Base-by-base conservation (phyloP, 2,329 filamentous ascomycete genomes). In the Penicillium sp. region DNA sequence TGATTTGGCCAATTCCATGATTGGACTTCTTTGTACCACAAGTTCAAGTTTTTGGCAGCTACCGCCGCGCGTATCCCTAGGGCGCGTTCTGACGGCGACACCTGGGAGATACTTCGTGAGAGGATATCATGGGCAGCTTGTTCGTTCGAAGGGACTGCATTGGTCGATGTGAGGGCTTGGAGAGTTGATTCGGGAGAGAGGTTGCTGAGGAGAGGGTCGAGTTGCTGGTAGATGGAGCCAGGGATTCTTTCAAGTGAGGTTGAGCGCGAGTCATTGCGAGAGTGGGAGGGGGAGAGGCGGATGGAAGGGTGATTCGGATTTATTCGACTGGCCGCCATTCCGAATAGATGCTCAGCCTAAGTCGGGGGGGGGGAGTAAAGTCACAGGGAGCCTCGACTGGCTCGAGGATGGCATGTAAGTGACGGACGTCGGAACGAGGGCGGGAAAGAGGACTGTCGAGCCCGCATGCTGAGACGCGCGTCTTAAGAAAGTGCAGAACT, bases 61-160 rank as follows among this genome's bases (percentile, higher is more conserved):
- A 83, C 76, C 29, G 85, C 85, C 27, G 85, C 85, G 61, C 83
- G 79, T 52, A 82, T 79, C 8, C 83, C 85, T 60, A 87, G 73
- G 31, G 83, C 82, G 63, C 83, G 78, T 71, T 88, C 83, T 12
- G 81, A 78, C 1, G 77, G 72, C 3, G 84, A 84, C 12, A 83
- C 82, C 57, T 78, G 76, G 2, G 81, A 78, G 62, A 86, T 83
- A 70, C 82, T 84, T 48, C 75, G 73, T 31, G 73, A 68, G 17
- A 81, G 69, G 31, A 76, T 70, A 65, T 76, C 73, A 52, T 78
- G 71, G 13, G 75, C 71, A 23, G 66, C 66, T 54, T 68, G 61
- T 61, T 72, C 72, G 45, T 75, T 72, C n/a, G 68, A 71, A 8
- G 73, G 70, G 6, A 79, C 73, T 0, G 73, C 75, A 45, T 78